Evolutionary conservation across 768 basidiomycete genomes (phyloP).

Genomic region (Serendipita sp.): DNA sequence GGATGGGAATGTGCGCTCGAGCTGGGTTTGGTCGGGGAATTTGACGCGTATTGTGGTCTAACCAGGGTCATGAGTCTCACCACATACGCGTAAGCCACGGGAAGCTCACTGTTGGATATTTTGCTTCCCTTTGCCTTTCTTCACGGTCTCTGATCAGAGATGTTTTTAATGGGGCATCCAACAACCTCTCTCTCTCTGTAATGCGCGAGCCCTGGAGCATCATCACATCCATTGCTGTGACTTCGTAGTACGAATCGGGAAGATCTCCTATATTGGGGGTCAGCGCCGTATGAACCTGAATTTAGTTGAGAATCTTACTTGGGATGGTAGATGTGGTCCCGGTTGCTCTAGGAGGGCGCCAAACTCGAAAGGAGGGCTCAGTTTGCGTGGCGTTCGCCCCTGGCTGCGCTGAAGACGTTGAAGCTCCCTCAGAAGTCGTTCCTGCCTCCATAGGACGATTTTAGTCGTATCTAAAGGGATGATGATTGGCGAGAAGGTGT

Average conservation of each 20-base stretch:
- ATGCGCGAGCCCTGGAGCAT: conserved; percentile 46
- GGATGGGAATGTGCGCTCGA: conserved; percentile 67
- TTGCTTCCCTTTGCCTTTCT: conserved; percentile 40
- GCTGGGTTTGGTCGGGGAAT: conserved; percentile 65
- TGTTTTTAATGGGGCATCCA: conserved; percentile 55
- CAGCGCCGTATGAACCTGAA: conserved; percentile 2
- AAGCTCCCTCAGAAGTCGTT: background rate
- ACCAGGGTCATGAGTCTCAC: background rate
- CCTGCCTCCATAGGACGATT: background rate
- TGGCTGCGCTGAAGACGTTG: background rate
- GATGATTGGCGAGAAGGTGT: background rate
- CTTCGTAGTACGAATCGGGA: conserved; percentile 60
- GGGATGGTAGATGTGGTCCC: conserved; percentile 10
- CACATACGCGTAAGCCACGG: background rate
- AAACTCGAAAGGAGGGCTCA: conserved; percentile 29
- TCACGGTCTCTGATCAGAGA: conserved; percentile 47
- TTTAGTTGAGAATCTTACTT: conserved; percentile 2
- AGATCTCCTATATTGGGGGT: conserved; percentile 24
- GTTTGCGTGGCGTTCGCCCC: background rate
- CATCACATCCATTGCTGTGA: conserved; percentile 53
- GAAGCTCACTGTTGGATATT: conserved; percentile 55
- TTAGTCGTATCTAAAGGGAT: background rate
- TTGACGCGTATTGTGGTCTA: conserved; percentile 71
- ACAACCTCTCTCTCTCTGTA: conserved; percentile 44
- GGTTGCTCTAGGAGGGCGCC: conserved; percentile 26